phyloP scores from a whole-genome alignment of 1,139 yeast genomes.

The Candida sp. region DNA sequence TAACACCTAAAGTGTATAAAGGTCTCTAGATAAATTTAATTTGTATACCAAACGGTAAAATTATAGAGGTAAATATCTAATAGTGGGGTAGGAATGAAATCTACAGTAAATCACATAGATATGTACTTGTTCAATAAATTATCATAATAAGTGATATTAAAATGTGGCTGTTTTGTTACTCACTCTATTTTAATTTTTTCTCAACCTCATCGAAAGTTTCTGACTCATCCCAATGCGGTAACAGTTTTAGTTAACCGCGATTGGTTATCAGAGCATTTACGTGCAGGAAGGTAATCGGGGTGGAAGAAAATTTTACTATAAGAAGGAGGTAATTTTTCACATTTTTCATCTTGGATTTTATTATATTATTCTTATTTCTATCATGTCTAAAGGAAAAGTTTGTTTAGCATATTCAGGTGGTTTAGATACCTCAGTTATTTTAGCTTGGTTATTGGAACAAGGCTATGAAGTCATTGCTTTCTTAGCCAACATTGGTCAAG shows the following conservation, averaged over 20 bases:
- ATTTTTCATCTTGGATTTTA: slow-evolving; percentile 16
- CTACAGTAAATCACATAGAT: no score
- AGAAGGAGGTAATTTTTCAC: slow-evolving; percentile 8
- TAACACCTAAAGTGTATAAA: no score
- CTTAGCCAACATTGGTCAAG: slow-evolving; percentile 98
- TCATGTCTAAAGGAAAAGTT: slow-evolving; percentile 95
- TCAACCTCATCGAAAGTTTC: no score
- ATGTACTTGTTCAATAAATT: no score
- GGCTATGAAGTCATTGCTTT: slow-evolving; percentile 98
- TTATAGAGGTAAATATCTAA: no score
- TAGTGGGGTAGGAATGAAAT: no score
- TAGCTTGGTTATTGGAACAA: slow-evolving; percentile 97
- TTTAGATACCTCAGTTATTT: slow-evolving; percentile 94
- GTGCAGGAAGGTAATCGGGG: background rate
- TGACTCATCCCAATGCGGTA: slow-evolving; percentile 39
- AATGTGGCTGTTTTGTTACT: background rate
- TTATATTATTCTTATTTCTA: slow-evolving; percentile 7
- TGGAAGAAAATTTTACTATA: background rate
- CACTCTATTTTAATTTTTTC: background rate
- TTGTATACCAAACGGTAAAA: no score
- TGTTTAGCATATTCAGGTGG: slow-evolving; percentile 99
- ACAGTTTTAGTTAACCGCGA: slow-evolving; percentile 32
- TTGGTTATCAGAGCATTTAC: slow-evolving; percentile 21
- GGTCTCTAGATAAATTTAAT: no score
- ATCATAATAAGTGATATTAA: no score